Conservation (phyloP, 441 rosid species). For the Adansonia madagascariensis region DNA sequence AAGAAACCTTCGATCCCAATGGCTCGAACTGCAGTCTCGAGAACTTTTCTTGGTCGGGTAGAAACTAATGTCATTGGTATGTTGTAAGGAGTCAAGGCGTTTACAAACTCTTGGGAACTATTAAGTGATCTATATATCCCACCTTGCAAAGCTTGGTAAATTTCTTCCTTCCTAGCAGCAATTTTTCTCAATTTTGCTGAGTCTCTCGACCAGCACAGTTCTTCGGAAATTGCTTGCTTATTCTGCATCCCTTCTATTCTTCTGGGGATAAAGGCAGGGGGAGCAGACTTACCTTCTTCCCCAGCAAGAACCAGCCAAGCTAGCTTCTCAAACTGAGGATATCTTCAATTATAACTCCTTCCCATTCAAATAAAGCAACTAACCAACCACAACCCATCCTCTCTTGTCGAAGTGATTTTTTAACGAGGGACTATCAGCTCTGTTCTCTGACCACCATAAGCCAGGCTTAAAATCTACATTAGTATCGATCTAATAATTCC, state of each 20-base stretch:
- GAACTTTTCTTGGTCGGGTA: conserved; percentile 68
- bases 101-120: conserved; percentile 84
- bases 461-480: conserved; percentile 57
- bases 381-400: conserved; percentile 99
- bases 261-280: conserved; percentile 69
- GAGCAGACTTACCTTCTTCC: conserved; percentile 92
- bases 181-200: conserved; percentile 67
- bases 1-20: conserved; percentile 71
- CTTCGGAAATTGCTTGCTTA: conserved; percentile 95
- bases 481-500: conserved; percentile 50
- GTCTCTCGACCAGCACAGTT: conserved; percentile 94
- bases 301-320: conserved; percentile 82
- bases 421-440: conserved; percentile 78
- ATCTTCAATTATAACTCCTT: conserved; percentile 84
- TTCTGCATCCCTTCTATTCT: conserved; percentile 93
- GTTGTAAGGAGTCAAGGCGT: conserved; percentile 70
- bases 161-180: conserved; percentile 81
- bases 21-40: conserved; percentile 73
- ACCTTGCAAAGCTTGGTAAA: conserved; percentile 76
- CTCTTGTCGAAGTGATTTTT: conserved; percentile 89
- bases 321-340: conserved; percentile 76
- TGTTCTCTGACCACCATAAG: conserved; percentile 83
- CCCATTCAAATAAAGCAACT: conserved; percentile 96
- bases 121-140: conserved; percentile 67
- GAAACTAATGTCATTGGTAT: conserved; percentile 97